Evolutionary conservation across 2,329 filamentous ascomycete genomes (phyloP), one percentile per base, ranked within the genome.

Genomic region (Botrytis sinoallii): DNA sequence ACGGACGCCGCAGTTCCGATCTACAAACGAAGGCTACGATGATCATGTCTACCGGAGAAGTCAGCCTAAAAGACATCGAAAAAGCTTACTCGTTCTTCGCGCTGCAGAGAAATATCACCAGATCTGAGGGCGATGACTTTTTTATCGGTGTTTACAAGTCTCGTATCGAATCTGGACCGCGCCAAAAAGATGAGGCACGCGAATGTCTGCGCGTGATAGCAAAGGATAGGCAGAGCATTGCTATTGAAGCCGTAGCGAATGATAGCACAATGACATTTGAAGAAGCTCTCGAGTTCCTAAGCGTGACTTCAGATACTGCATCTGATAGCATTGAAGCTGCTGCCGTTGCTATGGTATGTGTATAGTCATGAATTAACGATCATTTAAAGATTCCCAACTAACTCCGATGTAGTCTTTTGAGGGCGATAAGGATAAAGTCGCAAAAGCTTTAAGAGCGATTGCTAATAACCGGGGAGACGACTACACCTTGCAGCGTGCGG

Each of bases 101-200:
- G n/a, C 82, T 92, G 14, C 81, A 85, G 44, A 80, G 82, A 20
- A 81, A 85, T 52, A 83, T 84, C 42, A 81, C 79, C 29, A 80
- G 81, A 46, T 29, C 48, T 29, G 66, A 68, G 29, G 85, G 84
- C 8, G 90, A 92, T 74, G 87, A 90, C 46, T 84, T 86, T 73
- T 89, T 93, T 52, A 87, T 91, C 75, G 88, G 88, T 22, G 83
- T 85, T 25, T 93, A 90, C 79, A 87, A 86, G 75, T 86, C 89
- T 3, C 86, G 88, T 66, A 80, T 92, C 67, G 83, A 84, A 69
- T 88, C 90, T 76, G 85, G 88, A 22, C 84, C 85, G 5, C 78
- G 82, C 8, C 85, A 87, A 73, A 88, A 90, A 75, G 84, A 86
- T 20, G 86, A 90, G 76, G 82, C 88, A 46, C 86, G 88, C 72